These are phyloP conservation scores for Euphrasia confusa DNA, from an alignment of 257 asterid genomes.

Conservation along the genomic window DNA sequence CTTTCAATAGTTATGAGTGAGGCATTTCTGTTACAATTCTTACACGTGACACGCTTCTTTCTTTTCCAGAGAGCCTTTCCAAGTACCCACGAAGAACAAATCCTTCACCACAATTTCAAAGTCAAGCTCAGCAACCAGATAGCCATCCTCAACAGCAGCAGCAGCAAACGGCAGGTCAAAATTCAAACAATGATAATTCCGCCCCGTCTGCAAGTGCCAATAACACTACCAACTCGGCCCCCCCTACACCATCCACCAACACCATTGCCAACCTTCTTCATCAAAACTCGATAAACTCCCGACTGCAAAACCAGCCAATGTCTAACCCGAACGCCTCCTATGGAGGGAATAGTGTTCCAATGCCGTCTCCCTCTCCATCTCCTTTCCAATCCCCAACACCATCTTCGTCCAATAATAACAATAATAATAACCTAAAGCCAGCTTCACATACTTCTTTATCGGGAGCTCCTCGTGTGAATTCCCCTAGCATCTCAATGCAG, in stretches of 20 bases:
- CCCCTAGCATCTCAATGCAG: constrained; percentile 62
- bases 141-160: constrained; percentile 32
- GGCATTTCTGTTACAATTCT: neutral
- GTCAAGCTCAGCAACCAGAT: constrained; percentile 56
- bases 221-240: constrained; percentile 32
- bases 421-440: constrained; percentile 53
- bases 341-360: constrained; percentile 30
- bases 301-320: constrained; percentile 44
- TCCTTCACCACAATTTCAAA: constrained; percentile 44
- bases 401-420: constrained; percentile 56
- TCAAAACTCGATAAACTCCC: constrained; percentile 73
- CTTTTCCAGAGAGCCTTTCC: constrained; percentile 62
- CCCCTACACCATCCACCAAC: constrained; percentile 40
- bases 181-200: constrained; percentile 45
- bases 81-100: constrained; percentile 59
- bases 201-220: constrained; percentile 43
- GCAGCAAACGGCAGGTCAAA: constrained; percentile 51
- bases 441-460: constrained; percentile 42
- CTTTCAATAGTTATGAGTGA: neutral
- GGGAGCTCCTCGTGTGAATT: constrained; percentile 38
- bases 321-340: constrained; percentile 43
- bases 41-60: neutral
- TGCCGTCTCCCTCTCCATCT: constrained; percentile 38
- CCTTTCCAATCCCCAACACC: constrained; percentile 70
- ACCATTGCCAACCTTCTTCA: constrained; percentile 51